Evolutionary conservation across 805 yeast genomes (phyloP), one percentile per base, ranked within the genome.

Genomic region (Tetrapisispora pingtungensis): DNA sequence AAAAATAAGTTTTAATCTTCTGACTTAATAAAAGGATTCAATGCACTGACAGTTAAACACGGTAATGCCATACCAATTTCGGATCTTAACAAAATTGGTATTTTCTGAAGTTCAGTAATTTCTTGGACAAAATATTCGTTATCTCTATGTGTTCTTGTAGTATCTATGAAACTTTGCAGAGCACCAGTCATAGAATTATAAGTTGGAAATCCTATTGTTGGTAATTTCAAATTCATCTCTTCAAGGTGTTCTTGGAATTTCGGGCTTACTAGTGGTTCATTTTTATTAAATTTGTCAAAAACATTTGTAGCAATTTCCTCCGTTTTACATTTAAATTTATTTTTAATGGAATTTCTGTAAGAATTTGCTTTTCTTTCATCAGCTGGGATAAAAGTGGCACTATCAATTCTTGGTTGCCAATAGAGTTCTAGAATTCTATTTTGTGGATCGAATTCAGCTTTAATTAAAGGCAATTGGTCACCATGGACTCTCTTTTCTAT

Each of bases 1-100:
- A 31, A 14, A 28, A 31, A n/a, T n/a, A 15, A 19, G 12, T 19
- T 7, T 30, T 22, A 38, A 20, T 38, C 28, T 20, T 30, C 34
- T 4, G 38, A 7, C 30, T 47, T 55, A 31, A 58, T 68, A 60
- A 89, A 90, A 26, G 98, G 98, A 57, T 90, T 90, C 58, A 89
- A 70, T 5, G 90, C 84, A 54, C 96, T 76, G 13, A 93, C 96
- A 3, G 96, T 87, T 55, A 90, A 73, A 63, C 97, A 90, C n/a
- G 98, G 98, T 43, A 90, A 71, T 2, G 96, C 93, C 90, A 87
- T 87, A 42, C 96, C 97, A 43, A 88, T 78, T 61, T 89, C 97
- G 0, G 96, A 87, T 56, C 96, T 73, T 50, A 93, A 70, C 48
- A 90, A 69, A 30, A 90, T 79, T 10, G 97, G 97, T 40, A 90